phyloP scores from a whole-genome alignment of 257 asterid genomes.

The Paraleonurus japonicus region DNA sequence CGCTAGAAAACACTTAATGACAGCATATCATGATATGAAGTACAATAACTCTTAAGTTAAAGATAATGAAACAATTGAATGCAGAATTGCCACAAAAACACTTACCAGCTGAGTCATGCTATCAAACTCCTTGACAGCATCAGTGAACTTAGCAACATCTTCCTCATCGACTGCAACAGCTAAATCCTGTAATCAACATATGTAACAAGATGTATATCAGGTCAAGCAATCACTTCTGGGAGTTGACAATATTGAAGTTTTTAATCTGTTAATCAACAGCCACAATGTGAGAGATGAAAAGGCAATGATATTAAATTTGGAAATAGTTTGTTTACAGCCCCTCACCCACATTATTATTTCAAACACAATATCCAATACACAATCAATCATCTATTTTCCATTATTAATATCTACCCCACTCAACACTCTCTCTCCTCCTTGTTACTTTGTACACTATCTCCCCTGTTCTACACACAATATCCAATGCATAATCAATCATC shows the following conservation, averaged over 20 bases:
- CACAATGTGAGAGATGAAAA: background rate
- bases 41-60: background rate
- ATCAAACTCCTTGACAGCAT: conserved; percentile 94
- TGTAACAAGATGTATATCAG: conserved; percentile 11
- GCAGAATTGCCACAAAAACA: background rate
- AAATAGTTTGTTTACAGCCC: background rate
- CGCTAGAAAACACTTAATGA: background rate
- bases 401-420: too few relatives aligned
- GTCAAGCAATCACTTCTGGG: background rate
- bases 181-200: conserved; percentile 53
- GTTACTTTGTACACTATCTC: too few relatives aligned
- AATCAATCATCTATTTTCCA: too few relatives aligned
- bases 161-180: conserved; percentile 91
- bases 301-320: background rate
- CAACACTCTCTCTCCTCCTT: too few relatives aligned
- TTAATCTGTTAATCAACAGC: background rate
- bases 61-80: too few relatives aligned
- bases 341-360: too few relatives aligned
- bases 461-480: too few relatives aligned
- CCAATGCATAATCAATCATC: too few relatives aligned
- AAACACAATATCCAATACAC: too few relatives aligned
- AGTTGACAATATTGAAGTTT: background rate
- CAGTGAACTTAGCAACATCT: conserved; percentile 89
- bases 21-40: background rate
- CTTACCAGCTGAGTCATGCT: conserved; percentile 66